Base-by-base conservation (phyloP, 148 eudicot genomes). In the Dianthus caryophyllus region DNA sequence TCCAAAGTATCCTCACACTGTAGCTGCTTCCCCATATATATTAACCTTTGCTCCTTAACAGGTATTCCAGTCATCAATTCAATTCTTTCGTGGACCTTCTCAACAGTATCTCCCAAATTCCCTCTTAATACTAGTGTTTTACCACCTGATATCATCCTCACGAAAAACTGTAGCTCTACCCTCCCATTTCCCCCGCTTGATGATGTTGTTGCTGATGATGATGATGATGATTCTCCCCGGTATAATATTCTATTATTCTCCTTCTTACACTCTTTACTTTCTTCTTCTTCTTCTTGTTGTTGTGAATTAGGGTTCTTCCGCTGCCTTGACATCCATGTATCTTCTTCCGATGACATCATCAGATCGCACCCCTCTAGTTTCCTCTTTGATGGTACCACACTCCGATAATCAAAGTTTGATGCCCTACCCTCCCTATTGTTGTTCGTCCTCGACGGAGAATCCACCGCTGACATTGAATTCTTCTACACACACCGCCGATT, bases 21-120 rank as follows among this genome's bases (percentile, higher is more conserved):
- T 2, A 94, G 78, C 75, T 94, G 96, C 64, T 68, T 86, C 4
- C 96, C 90, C 0, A 66, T 46, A 27, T 84, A 90, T 1, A 94
- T 77, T 7, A 94, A 18, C 17, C 96, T 54, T 61, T 87, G 98
- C 38, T 80, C 82, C 12, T 10, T 50, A 16, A 73, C 26, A 2
- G 88, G 85, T 0, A 94, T 83, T 0, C 87, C 79, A 0, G 90
- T 88, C 1, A 77, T 15, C 5, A 64, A 21, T 1, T 79, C 65
- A 6, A 94, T 80, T 15, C 73, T 71, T 30, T 68, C 54, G 27
- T 84, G 92, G 2, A 94, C 46, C 15, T 65, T 39, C 44, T 74
- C 68, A 4, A 94, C 79, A 0, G 91, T 81, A 52, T 88, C 98
- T 2, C 53, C 24, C 13, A 60, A 46, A 38, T 79, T 63, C 9